These are phyloP conservation scores for Trichophyton simii DNA, from an alignment of 2,329 filamentous ascomycete genomes.

Conservation along the genomic window DNA sequence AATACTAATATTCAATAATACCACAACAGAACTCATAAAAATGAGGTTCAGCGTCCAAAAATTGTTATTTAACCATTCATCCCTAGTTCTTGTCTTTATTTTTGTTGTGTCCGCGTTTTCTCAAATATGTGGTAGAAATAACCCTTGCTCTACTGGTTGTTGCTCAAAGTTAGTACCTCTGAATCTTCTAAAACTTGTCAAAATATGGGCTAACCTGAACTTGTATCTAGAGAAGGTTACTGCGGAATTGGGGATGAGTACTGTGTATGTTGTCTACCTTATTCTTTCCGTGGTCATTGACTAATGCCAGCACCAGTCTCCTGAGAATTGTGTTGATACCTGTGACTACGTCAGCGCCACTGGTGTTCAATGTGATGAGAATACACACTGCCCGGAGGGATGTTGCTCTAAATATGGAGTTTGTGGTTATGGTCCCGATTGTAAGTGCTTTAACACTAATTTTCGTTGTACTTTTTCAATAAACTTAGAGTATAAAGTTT, in stretches of 20 bases:
- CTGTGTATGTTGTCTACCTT: slow-evolving; percentile 2
- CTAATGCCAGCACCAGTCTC: neutral
- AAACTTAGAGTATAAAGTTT: neutral
- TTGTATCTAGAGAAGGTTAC: neutral
- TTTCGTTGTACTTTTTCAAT: neutral
- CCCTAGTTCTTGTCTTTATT: neutral
- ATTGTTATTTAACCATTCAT: neutral
- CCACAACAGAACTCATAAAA: neutral
- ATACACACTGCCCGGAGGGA: slow-evolving; percentile 1
- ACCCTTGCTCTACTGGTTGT: neutral
- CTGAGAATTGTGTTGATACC: neutral
- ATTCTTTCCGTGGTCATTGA: neutral
- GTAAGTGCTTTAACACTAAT: neutral
- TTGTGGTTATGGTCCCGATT: slow-evolving; percentile 15
- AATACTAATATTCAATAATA: too few species aligned
- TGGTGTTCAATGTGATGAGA: slow-evolving; percentile 5
- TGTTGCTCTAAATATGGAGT: slow-evolving; percentile 6
- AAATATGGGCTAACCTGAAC: neutral
- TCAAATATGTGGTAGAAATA: neutral
- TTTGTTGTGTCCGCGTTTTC: neutral
- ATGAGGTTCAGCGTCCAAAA: neutral
- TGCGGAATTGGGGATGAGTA: slow-evolving; percentile 1
- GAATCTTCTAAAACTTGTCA: neutral
- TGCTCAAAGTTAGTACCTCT: neutral
- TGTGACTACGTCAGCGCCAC: neutral